Evolutionary conservation across 495 filamentous ascomycete genomes (phyloP).

Genomic region (Neurospora intermedia): DNA sequence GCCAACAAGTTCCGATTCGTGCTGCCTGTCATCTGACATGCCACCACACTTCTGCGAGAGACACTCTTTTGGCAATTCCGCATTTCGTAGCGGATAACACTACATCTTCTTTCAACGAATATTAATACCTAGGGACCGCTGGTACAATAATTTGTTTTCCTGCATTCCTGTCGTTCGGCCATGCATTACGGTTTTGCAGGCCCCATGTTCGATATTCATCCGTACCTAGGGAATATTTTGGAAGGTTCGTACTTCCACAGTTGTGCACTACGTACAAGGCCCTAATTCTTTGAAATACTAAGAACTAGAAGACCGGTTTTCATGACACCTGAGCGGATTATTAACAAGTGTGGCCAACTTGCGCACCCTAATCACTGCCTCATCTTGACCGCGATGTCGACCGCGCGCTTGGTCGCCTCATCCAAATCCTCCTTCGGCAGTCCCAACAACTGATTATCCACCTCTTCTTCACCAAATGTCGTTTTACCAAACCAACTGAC

Average conservation of each 20-base stretch:
- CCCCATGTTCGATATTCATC: background rate
- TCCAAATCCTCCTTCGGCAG: conserved; percentile 52
- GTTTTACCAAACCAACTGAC: conserved; percentile 10
- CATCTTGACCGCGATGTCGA: conserved; percentile 17
- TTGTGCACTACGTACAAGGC: background rate
- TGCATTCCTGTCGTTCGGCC: background rate
- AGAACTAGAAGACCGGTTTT: no score
- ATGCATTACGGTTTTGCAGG: background rate
- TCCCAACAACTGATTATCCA: conserved; percentile 41
- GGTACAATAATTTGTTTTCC: background rate
- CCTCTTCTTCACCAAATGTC: conserved; percentile 21
- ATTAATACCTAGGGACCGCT: no score
- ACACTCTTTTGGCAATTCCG: background rate
- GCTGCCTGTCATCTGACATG: background rate
- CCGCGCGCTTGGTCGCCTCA: conserved; percentile 35
- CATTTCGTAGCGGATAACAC: background rate
- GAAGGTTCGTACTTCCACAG: background rate
- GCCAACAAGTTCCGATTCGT: background rate
- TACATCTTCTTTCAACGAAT: background rate
- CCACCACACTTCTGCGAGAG: background rate
- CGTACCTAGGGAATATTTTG: background rate
- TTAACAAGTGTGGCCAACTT: background rate
- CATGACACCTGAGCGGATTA: background rate
- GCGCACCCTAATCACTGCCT: background rate
- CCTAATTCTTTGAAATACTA: background rate